Conservation (phyloP, 2,329 filamentous ascomycete genomes). For the Dothideomycetidae sp. region DNA sequence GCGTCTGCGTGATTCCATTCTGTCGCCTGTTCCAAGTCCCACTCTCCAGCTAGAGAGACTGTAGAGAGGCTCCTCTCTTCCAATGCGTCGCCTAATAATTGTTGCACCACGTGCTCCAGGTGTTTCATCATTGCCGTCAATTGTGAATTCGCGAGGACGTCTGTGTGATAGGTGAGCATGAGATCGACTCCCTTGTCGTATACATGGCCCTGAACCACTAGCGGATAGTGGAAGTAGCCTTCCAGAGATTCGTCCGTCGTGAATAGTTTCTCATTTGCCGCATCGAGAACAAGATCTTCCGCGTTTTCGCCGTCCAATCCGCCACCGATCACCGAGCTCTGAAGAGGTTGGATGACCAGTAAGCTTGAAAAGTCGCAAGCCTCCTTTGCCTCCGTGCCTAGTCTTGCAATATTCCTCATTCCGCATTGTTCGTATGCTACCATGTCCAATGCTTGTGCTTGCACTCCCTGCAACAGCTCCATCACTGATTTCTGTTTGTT, state of each 20-base stretch:
- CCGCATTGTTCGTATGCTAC: constrained; percentile 1
- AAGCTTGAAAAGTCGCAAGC: constrained; percentile 4
- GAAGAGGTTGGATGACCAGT: constrained; percentile 3
- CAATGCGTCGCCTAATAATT: constrained; percentile 12
- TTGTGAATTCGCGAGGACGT: constrained; percentile 20
- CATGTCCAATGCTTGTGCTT: not conserved
- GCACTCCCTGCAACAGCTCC: not conserved
- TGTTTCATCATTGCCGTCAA: constrained; percentile 19
- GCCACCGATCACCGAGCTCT: too few species aligned
- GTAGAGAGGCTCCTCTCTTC: not conserved
- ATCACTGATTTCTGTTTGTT: not conserved
- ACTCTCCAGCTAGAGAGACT: not conserved
- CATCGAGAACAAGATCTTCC: not conserved
- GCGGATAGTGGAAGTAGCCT: constrained; percentile 23
- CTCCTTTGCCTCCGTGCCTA: not conserved
- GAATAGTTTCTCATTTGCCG: not conserved
- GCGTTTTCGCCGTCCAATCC: too few species aligned
- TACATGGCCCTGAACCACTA: constrained; percentile 22
- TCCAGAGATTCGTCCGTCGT: not conserved
- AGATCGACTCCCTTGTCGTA: constrained; percentile 15
- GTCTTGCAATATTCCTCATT: not conserved
- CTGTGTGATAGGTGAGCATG: constrained; percentile 20
- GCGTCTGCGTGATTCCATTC: constrained; percentile 4
- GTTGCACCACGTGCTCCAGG: constrained; percentile 19
- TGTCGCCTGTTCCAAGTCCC: not conserved